Conservation (phyloP, 208 protist species). For the Leishmania arabica region DNA sequence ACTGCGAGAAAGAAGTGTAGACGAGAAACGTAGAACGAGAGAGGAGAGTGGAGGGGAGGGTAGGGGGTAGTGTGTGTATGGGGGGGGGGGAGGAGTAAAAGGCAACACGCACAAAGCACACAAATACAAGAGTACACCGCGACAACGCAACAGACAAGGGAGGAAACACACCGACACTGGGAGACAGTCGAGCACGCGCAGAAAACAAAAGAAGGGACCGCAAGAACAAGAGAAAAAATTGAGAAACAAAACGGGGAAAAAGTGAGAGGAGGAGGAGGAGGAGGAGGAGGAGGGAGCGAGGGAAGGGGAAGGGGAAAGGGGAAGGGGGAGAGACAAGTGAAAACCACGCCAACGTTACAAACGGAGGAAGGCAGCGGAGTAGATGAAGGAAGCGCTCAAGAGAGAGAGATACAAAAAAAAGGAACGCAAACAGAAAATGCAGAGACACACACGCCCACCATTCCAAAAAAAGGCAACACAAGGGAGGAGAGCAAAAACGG, state of each 20-base stretch:
- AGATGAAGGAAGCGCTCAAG: background rate
- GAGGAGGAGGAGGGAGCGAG: too few species aligned
- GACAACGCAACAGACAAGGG: background rate
- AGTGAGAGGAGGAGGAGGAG: background rate
- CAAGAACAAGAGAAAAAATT: background rate
- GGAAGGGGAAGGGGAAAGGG: background rate
- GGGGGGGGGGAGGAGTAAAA: slow-evolving; percentile 1
- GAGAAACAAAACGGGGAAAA: background rate
- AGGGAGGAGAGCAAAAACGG: background rate
- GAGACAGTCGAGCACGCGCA: background rate
- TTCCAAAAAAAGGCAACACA: background rate
- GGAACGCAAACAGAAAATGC: too few species aligned
- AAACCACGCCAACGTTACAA: slow-evolving; percentile 11
- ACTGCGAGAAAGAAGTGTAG: slow-evolving; percentile 16
- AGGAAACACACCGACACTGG: background rate
- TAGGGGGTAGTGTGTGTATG: too few species aligned
- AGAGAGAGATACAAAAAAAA: slow-evolving; percentile 12
- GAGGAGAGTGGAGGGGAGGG: background rate
- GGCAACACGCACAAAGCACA: background rate
- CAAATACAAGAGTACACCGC: background rate
- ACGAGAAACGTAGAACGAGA: slow-evolving; percentile 6
- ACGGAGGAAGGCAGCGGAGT: background rate
- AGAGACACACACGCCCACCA: background rate
- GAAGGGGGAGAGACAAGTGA: slow-evolving; percentile 8
- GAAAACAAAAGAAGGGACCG: background rate